phyloP scores from a whole-genome alignment of 768 basidiomycete species.

The Sutorius australiensis region DNA sequence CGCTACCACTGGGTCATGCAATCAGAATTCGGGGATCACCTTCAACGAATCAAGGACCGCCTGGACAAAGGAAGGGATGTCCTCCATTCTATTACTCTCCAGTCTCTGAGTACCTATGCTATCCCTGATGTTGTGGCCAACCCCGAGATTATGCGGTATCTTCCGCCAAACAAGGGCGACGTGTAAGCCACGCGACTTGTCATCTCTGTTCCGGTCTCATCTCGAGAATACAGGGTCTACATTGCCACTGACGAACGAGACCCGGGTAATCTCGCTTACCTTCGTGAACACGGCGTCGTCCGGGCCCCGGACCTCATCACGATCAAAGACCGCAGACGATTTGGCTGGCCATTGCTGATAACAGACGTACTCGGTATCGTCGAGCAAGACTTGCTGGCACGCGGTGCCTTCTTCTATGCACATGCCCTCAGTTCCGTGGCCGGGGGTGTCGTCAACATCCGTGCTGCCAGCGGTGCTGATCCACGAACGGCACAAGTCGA shows the following conservation, averaged over 20 bases:
- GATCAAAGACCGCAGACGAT: constrained; percentile 37
- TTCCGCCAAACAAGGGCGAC: constrained; percentile 20
- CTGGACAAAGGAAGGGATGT: constrained; percentile 19
- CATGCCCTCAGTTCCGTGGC: constrained; percentile 41
- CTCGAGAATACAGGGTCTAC: constrained; percentile 25
- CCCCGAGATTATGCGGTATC: constrained; percentile 11
- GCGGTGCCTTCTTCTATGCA: constrained; percentile 39
- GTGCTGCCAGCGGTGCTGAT: constrained; percentile 39
- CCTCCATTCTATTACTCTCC: constrained; percentile 15
- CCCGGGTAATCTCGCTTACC: constrained; percentile 31
- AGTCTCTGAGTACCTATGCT: constrained; percentile 19
- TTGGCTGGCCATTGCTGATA: constrained; percentile 42
- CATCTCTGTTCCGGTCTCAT: constrained; percentile 2
- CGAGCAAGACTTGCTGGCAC: constrained; percentile 41
- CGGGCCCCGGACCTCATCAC: constrained; percentile 41
- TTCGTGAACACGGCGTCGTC: constrained; percentile 35
- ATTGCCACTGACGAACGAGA: constrained; percentile 43
- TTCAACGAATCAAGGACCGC: constrained; percentile 31
- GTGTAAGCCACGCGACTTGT: constrained; percentile 11
- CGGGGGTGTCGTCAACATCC: constrained; percentile 40
- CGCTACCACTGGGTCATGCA: constrained; percentile 37
- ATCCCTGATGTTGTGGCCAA: constrained; percentile 21
- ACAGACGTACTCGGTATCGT: constrained; percentile 42
- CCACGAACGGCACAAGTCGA: constrained; percentile 37
- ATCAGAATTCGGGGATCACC: constrained; percentile 32